Conservation (phyloP, 2,329 filamentous ascomycete species). For the Fonsecaea multimorphosa region DNA sequence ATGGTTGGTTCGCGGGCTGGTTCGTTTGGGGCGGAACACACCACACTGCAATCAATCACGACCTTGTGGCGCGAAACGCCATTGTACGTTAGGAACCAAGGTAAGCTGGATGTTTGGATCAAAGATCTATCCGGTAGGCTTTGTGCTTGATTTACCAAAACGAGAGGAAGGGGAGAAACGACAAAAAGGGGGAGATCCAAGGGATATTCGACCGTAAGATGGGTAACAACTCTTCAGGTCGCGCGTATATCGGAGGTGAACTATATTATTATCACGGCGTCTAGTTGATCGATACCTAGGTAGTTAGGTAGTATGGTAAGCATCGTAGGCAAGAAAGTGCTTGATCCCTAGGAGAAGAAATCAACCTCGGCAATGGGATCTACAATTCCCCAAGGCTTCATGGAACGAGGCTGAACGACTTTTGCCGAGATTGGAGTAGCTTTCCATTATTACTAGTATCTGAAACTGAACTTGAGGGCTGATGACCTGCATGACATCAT, state of each 20-base stretch:
- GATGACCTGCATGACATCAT: conserved; percentile 9
- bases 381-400: too few species aligned
- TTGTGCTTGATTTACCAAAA: not conserved
- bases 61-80: not conserved
- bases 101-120: too few species aligned
- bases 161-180: not conserved
- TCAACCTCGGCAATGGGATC: not conserved
- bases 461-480: too few species aligned
- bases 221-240: not conserved
- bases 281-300: too few species aligned
- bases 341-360: too few species aligned
- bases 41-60: not conserved
- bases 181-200: not conserved
- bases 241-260: not conserved
- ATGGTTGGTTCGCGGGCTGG: not conserved
- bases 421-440: too few species aligned
- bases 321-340: too few species aligned
- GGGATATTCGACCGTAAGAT: not conserved
- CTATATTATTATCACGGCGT: too few species aligned
- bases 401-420: conserved; percentile 1
- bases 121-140: not conserved
- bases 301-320: too few species aligned
- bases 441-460: too few species aligned
- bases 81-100: not conserved
- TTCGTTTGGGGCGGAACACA: too few species aligned